Evolutionary conservation across 2,329 filamentous ascomycete genomes (phyloP).

Genomic region (Sphaerulina vaccinii): DNA sequence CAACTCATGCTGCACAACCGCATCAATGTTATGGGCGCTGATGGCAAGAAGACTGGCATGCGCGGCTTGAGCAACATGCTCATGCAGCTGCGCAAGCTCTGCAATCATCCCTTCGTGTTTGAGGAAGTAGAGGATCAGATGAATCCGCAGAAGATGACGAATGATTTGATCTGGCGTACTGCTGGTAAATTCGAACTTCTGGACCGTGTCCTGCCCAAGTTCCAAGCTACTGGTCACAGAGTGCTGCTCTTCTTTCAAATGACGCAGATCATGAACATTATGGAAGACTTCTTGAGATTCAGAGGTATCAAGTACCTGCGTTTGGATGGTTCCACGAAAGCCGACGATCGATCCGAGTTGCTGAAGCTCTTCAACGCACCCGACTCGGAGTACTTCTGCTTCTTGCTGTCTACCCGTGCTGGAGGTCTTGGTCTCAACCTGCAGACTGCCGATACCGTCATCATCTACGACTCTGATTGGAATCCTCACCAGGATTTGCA

Average conservation of each 20-base stretch:
- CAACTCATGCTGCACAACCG: slow-evolving; percentile 96
- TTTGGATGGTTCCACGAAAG: slow-evolving; percentile 94
- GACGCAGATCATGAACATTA: slow-evolving; percentile 99
- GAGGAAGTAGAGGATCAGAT: slow-evolving; percentile 97
- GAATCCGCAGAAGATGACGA: slow-evolving; percentile 84
- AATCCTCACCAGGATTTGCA: slow-evolving; percentile 99
- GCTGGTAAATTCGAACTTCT: slow-evolving; percentile 96
- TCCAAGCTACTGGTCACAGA: slow-evolving; percentile 84
- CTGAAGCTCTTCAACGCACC: slow-evolving; percentile 87
- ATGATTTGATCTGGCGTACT: slow-evolving; percentile 92
- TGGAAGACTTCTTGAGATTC: slow-evolving; percentile 94
- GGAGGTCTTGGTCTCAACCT: slow-evolving; percentile 96
- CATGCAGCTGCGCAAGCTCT: slow-evolving; percentile 97
- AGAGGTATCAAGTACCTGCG: slow-evolving; percentile 83
- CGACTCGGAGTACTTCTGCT: slow-evolving; percentile 91
- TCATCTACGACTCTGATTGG: slow-evolving; percentile 99
- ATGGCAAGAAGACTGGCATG: slow-evolving; percentile 92
- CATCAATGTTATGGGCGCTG: slow-evolving; percentile 88
- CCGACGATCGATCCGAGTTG: slow-evolving; percentile 91
- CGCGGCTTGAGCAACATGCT: slow-evolving; percentile 99
- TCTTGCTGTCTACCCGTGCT: slow-evolving; percentile 95
- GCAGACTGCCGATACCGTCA: slow-evolving; percentile 97
- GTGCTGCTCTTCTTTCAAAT: slow-evolving; percentile 99
- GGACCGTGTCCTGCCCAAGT: slow-evolving; percentile 90
- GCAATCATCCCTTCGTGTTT: slow-evolving; percentile 98